Evolutionary conservation across 495 filamentous ascomycete genomes (phyloP), one percentile per base, ranked within the genome.

Genomic region (Penicillium macrosclerotiorum): DNA sequence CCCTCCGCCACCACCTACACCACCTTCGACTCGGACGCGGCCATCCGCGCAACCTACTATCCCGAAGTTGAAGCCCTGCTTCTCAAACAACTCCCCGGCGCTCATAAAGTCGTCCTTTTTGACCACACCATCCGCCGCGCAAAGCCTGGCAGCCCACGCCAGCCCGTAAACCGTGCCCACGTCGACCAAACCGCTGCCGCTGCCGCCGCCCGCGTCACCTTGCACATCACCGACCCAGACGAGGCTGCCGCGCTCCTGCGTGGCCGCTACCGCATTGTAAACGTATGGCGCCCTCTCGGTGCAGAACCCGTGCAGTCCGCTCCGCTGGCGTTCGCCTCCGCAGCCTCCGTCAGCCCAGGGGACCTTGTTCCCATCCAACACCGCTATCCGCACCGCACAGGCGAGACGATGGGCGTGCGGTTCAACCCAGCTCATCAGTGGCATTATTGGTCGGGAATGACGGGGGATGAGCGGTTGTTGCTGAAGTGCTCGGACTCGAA

Each of bases 81-180:
- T 0, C 68, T 84, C 1, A 51, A 72, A 14, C 57, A 77, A 45
- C 70, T 90, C 39, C 80, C 83, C 3, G 85, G 82, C 25, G 73
- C 74, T 14, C 71, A 77, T 32, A 67, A 78, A 4, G 69, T 94
- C 24, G 61, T 88, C 45, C 64, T 96, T 54, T 96, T 96, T 75
- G 90, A 96, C 78, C 88, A 96, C 71, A 96, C 90, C 12, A 81
- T 95, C 71, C 86, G 90, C 3, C 81, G 84, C 27, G 65, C 78
- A 5, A 58, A 45, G 4, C 70, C 77, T 1, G 46, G 61, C 29
- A 76, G 86, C 0, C 42, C 52, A 3, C 77, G 89, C 9, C 64
- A 64, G 14, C 88, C 90, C 8, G 90, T 95, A 0, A 76, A 69
- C 18, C 60, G 76, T 18, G 88, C 84, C 0, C 90, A 96, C 69